A percentile compares a stretch with the other conserved stretches of the same genome.
phyloP scores from a whole-genome alignment of 139 green algal species.

The Astrephomene gubernaculifera region DNA sequence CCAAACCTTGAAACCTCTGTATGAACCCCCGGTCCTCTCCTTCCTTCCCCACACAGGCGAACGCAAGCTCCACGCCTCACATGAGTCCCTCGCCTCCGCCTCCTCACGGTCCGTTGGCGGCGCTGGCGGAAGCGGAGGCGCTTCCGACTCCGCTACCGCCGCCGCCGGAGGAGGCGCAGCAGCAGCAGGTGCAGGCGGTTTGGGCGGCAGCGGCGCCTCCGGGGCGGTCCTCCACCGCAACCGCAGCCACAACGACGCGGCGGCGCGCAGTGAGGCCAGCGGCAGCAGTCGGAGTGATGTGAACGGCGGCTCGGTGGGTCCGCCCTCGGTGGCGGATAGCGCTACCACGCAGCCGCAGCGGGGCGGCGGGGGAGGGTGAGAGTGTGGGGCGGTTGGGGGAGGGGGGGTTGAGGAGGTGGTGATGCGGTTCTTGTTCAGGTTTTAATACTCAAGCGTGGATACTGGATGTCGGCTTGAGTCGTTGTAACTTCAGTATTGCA shows the following conservation, averaged over 20 bases:
- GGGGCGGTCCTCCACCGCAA: conserved; percentile 8
- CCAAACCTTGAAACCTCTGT: too few species aligned
- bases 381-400: not conserved
- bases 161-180: too few species aligned
- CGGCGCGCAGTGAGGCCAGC: conserved; percentile 4
- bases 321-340: conserved; percentile 68
- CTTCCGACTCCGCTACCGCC: not conserved
- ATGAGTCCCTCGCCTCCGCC: not conserved
- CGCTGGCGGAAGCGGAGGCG: not conserved
- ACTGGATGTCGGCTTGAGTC: too few species aligned
- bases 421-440: too few species aligned
- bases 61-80: not conserved
- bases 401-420: not conserved
- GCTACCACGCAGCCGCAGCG: not conserved
- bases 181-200: not conserved
- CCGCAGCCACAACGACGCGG: not conserved
- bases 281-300: conserved; percentile 15
- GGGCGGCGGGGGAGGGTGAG: not conserved
- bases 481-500: too few species aligned
- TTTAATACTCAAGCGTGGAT: too few species aligned
- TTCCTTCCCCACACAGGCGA: not conserved
- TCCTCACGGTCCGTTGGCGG: not conserved
- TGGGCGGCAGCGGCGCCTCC: not conserved
- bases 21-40: too few species aligned
- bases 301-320: conserved; percentile 52